Evolutionary conservation across 495 filamentous ascomycete genomes (phyloP), one percentile per base, ranked within the genome.

Genomic region (Entonaema liquescens): DNA sequence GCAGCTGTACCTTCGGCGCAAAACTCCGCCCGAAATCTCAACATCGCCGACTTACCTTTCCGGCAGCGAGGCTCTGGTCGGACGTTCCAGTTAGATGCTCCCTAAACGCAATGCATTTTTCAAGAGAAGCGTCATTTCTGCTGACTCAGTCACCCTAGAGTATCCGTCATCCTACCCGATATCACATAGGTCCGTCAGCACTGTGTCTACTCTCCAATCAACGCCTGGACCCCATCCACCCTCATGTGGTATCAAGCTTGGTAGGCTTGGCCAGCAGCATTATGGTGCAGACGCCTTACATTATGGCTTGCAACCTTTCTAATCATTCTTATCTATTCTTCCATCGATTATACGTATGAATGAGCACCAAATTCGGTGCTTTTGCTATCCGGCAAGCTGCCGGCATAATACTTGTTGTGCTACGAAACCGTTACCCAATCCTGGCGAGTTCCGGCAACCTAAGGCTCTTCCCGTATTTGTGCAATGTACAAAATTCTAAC

Each of bases 1-100:
- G 70, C 44, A 61, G 70, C 61, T 73, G 57, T 63, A 36, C 61
- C 42, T 64, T 47, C 65, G 70, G 70, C 53, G 62, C 67, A 61
- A 66, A 59, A 62, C 47, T 62, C 52, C 58, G 40, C 64, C 65
- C 65, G 65, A 65, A 65, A 38, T 56, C 40, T 67, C 21, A 33
- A 73, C 70, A 66, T 73, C 70, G 70, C 61, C 70, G 70, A 73
- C 65, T 66, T 69, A 29, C 50, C 25, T 58, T 19, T 42, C 23
- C 56, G 31, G 44, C 49, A 58, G 50, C 50, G 38, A 53, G 26
- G 40, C 65, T 68, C 60, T 58, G 7, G 26, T 53, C 49, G 12
- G 2, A 15, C 19, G 36, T 15, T 29, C 56, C 56, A 40, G 62
- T 72, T 72, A 65, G 65, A 36, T 49, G 42, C 60, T 25, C 49